These are phyloP conservation scores for Trichoderma endophyticum DNA, from an alignment of 2,329 filamentous ascomycete genomes.

Conservation along the genomic window DNA sequence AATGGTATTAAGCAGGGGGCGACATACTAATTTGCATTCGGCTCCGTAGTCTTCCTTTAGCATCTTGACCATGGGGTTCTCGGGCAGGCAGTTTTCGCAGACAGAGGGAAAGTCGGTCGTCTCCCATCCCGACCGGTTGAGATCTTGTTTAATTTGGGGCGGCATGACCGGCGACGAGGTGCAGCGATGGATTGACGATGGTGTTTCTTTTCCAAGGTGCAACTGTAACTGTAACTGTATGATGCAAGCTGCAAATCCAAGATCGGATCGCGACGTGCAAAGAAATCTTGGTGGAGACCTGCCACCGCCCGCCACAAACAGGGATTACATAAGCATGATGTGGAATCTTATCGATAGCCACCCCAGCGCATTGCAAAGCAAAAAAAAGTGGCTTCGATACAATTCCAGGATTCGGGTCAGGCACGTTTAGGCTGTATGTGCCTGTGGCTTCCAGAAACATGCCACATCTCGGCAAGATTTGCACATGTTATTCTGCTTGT, in stretches of 20 bases:
- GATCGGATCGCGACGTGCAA: conserved; percentile 13
- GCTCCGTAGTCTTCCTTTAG: conserved; percentile 94
- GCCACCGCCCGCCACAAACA: background rate
- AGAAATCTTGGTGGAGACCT: conserved; percentile 15
- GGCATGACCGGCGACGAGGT: conserved; percentile 55
- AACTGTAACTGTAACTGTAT: background rate
- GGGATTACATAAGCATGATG: conserved; percentile 16
- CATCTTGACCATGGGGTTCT: conserved; percentile 98
- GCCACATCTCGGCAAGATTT: background rate
- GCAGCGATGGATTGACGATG: background rate
- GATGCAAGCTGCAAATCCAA: conserved; percentile 1
- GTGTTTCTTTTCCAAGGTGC: background rate
- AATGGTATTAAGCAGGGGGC: background rate
- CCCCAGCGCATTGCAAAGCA: conserved; percentile 1
- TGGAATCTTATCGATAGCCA: conserved; percentile 29
- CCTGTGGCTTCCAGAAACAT: background rate
- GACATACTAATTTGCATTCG: conserved; percentile 65
- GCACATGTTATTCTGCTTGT: background rate
- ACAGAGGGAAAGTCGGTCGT: conserved; percentile 86
- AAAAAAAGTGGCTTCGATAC: background rate
- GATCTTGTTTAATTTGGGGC: conserved; percentile 91
- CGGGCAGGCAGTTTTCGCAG: conserved; percentile 88
- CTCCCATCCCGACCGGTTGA: conserved; percentile 96
- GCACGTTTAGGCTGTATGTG: background rate
- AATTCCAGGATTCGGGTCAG: background rate